Evolutionary conservation across 116 monocot species (phyloP).

Genomic region (Zostera marina): DNA sequence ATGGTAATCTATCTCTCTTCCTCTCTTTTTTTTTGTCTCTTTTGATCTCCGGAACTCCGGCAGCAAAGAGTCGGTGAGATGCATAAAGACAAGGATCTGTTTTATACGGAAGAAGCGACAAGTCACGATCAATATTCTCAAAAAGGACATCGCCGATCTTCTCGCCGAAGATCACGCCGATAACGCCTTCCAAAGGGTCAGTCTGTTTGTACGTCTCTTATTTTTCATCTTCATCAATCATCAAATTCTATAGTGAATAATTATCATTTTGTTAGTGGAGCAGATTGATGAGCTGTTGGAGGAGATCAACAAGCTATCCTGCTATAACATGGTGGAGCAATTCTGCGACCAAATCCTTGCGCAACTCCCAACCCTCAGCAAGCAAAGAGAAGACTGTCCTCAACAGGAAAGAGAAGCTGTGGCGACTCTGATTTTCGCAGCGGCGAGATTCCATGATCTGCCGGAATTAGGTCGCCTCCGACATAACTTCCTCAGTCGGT

Average conservation of each 20-base stretch:
- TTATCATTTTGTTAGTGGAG: conserved; percentile 2
- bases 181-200: conserved; percentile 38
- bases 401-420: conserved; percentile 25
- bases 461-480: conserved; percentile 36
- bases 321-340: conserved; percentile 76
- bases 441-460: conserved; percentile 40
- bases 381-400: conserved; percentile 66
- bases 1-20: conserved; percentile 5
- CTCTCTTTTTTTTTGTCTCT: background rate
- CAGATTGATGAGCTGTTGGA: conserved; percentile 66
- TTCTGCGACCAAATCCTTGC: conserved; percentile 37
- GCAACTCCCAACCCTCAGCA: conserved; percentile 46
- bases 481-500: conserved; percentile 16
- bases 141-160: conserved; percentile 49
- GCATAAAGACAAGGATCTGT: conserved; percentile 25
- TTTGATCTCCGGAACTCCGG: background rate
- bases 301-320: conserved; percentile 51
- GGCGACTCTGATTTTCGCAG: conserved; percentile 38
- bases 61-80: conserved; percentile 53
- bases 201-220: too few species aligned
- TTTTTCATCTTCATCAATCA: too few species aligned
- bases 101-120: conserved; percentile 36
- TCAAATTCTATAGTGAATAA: too few species aligned
- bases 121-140: conserved; percentile 38
- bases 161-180: conserved; percentile 22